These are phyloP conservation scores for Malus orientalis DNA, from an alignment of 306 rosid species.

Conservation along the genomic window DNA sequence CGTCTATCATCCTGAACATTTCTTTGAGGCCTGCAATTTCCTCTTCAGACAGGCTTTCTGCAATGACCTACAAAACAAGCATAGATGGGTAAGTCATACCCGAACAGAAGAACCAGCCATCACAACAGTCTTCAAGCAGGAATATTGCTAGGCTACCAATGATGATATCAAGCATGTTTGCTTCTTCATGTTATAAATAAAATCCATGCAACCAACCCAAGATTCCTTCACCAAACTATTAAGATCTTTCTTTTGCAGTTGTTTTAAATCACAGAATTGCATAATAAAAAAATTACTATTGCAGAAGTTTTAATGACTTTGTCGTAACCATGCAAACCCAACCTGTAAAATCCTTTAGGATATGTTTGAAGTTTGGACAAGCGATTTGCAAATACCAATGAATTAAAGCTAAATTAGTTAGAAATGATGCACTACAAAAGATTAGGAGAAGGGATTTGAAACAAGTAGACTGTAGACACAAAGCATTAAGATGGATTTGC, in stretches of 20 bases:
- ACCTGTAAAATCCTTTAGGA: neutral
- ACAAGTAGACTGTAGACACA: neutral
- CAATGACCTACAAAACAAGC: slow-evolving; percentile 58
- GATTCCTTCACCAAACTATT: neutral
- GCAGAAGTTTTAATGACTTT: neutral
- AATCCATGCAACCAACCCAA: neutral
- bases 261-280: neutral
- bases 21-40: slow-evolving; percentile 91
- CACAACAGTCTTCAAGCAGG: neutral
- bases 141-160: neutral
- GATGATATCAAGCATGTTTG: neutral
- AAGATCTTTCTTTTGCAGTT: neutral
- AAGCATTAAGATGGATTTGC: neutral
- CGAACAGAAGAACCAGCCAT: neutral
- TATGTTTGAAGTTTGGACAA: neutral
- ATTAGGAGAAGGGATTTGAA: neutral
- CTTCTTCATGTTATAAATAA: neutral
- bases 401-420: no score
- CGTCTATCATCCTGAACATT: slow-evolving; percentile 90
- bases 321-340: neutral
- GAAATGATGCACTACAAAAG: no score
- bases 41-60: slow-evolving; percentile 85
- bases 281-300: neutral
- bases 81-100: slow-evolving; percentile 20
- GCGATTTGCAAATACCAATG: no score